Evolutionary conservation across 176 grass and related monocot genomes (phyloP), one percentile per base, ranked within the genome.

Genomic region (Rhipidocladum racemiflorum): DNA sequence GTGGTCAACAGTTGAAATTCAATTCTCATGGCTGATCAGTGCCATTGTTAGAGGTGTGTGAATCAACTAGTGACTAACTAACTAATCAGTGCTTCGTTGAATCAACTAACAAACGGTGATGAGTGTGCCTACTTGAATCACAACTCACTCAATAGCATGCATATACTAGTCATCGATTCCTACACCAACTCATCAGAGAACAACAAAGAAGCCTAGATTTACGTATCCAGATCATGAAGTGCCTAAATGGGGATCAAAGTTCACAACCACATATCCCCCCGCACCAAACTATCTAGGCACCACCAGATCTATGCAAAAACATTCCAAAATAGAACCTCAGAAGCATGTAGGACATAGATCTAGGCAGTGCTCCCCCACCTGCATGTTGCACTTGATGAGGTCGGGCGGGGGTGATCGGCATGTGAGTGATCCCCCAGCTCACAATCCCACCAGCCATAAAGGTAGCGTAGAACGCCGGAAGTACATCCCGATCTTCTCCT

Each of bases 391-490:
- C n/a, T n/a, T n/a, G n/a, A 99, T 89, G 45, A 99, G 85, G 78
- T 99, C 97, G 83, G 96, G 93, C 48, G 93, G 97, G 5, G 97
- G n/a, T 99, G 91, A 99, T 89, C 73, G 91, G 70, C 97, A 39
- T 99, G 81, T 99, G 97, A 81, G 97, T 99, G 83, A 93, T 93
- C 7, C 97, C 97, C 57, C 97, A 99, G 82, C 93, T 90, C 62
- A 91, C 97, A 36, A 99, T 93, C 27, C 93, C 97, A 23, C 83
- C 93, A 3, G 89, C 91, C 3, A 93, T 95, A 79, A 93, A 96
- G 83, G 85, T 93, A 34, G 97, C 93, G 83, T 99, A 99, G 87
- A 88, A 99, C 76, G 68, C 64, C 5, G 97, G 97, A 4, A 99
- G 51, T 95, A 90, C 83, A 99, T 67, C 68, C 81, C 78, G 69